Evolutionary conservation across 768 basidiomycete genomes (phyloP).

Genomic region (Rhodotorula kratochvilovae): DNA sequence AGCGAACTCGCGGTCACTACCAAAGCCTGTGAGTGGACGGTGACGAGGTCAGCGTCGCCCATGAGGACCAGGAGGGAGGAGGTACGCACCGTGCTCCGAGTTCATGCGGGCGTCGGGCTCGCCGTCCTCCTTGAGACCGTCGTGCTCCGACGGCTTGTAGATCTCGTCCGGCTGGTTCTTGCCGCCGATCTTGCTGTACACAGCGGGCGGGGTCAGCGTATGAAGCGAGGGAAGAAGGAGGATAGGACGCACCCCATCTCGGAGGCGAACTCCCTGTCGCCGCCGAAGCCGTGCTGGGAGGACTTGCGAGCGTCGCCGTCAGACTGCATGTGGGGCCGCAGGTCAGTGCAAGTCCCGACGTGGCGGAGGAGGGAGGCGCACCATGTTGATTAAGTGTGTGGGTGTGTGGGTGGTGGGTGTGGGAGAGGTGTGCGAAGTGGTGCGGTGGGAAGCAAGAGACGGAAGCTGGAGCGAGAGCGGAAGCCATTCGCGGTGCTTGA

Average conservation of each 20-base stretch:
- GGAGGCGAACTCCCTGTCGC: conserved; percentile 32
- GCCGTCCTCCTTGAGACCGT: conserved; percentile 35
- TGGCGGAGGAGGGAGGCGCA: neutral
- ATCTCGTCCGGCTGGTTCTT: conserved; percentile 23
- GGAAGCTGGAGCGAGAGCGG: neutral
- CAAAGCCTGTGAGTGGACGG: conserved; percentile 21
- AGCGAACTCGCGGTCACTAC: conserved; percentile 5
- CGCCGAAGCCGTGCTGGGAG: conserved; percentile 44
- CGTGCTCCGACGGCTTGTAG: conserved; percentile 16
- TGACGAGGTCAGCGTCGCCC: neutral
- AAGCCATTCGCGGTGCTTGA: no score
- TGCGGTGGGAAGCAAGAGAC: neutral
- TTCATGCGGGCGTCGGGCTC: conserved; percentile 44
- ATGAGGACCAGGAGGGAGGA: neutral
- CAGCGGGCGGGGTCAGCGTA: no score
- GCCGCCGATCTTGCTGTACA: conserved; percentile 46
- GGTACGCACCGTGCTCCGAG: conserved; percentile 37
- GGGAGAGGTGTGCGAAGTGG: neutral
- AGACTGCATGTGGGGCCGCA: neutral
- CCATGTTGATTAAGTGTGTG: conserved; percentile 4
- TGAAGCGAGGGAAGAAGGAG: no score
- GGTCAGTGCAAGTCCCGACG: neutral
- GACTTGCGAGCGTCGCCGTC: neutral
- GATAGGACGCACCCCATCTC: conserved; percentile 12
- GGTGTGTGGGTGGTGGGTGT: neutral